Evolutionary conservation across 768 basidiomycete genomes (phyloP).

Genomic region (Hericium coralloides): DNA sequence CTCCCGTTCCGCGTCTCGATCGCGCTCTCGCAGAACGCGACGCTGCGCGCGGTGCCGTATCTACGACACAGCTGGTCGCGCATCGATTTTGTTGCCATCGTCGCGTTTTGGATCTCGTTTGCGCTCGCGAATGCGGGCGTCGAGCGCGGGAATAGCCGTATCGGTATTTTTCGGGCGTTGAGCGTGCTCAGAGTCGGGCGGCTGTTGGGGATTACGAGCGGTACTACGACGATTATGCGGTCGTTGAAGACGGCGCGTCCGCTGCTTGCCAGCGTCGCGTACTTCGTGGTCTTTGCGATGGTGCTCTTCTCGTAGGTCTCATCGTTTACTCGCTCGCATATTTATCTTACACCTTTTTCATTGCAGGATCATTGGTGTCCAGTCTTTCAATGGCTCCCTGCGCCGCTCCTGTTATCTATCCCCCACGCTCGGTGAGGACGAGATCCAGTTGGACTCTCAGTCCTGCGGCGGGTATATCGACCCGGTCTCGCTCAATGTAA

Average conservation of each 20-base stretch:
- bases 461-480: conserved; percentile 81
- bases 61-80: conserved; percentile 89
- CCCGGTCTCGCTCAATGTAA: conserved; percentile 35
- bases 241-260: conserved; percentile 88
- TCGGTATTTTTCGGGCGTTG: conserved; percentile 84
- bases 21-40: conserved; percentile 43
- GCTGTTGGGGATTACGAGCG: conserved; percentile 78
- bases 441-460: conserved; percentile 38
- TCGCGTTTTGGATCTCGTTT: conserved; percentile 85
- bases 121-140: conserved; percentile 53
- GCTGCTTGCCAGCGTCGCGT: conserved; percentile 80
- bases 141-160: conserved; percentile 61
- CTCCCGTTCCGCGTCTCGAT: conserved; percentile 59
- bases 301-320: conserved; percentile 70
- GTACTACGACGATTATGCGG: conserved; percentile 90
- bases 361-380: conserved; percentile 81
- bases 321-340: not conserved
- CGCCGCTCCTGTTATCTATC: conserved; percentile 52
- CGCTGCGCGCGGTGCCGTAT: conserved; percentile 71
- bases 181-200: conserved; percentile 79
- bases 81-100: conserved; percentile 80
- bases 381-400: conserved; percentile 84
- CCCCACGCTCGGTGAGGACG: conserved; percentile 44
- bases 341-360: not conserved
- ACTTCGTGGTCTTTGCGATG: conserved; percentile 89